phyloP scores from a whole-genome alignment of 176 grass and related monocot species.

The Avena atlantica region DNA sequence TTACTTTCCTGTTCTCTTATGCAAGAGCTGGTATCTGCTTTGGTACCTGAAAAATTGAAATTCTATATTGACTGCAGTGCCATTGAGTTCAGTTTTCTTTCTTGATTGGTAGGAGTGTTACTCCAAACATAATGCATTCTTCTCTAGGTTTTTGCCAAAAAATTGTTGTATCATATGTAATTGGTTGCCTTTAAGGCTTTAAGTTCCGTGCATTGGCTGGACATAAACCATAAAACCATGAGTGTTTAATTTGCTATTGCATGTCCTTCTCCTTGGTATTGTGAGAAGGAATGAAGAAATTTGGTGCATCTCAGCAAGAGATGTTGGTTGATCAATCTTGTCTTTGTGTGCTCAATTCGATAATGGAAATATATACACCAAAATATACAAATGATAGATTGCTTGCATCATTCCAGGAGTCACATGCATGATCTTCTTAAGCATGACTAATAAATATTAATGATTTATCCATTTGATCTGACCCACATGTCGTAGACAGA shows the following conservation, averaged over 20 bases:
- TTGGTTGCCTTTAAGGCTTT: neutral
- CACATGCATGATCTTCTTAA: constrained; percentile 22
- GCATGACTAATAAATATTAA: neutral
- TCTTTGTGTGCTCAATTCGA: neutral
- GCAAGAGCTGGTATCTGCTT: constrained; percentile 13
- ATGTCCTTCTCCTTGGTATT: neutral
- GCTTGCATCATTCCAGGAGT: constrained; percentile 1
- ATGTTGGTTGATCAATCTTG: neutral
- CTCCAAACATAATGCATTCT: neutral
- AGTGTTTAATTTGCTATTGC: neutral
- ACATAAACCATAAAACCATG: neutral
- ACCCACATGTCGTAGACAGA: neutral
- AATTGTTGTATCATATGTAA: neutral
- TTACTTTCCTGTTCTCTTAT: constrained; percentile 5
- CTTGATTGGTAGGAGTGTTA: constrained; percentile 5
- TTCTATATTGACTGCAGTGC: neutral
- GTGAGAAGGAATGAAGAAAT: constrained; percentile 2
- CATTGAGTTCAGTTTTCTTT: neutral
- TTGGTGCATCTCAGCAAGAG: neutral
- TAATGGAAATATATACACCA: neutral
- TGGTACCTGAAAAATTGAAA: neutral
- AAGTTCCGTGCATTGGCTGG: neutral
- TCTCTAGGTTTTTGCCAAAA: neutral
- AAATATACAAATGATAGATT: neutral
- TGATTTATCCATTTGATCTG: neutral